A percentile compares a stretch with the other conserved stretches of the same genome.
Conservation (phyloP, 345 rosid genomes). For the Hibiscus tridactylites region DNA sequence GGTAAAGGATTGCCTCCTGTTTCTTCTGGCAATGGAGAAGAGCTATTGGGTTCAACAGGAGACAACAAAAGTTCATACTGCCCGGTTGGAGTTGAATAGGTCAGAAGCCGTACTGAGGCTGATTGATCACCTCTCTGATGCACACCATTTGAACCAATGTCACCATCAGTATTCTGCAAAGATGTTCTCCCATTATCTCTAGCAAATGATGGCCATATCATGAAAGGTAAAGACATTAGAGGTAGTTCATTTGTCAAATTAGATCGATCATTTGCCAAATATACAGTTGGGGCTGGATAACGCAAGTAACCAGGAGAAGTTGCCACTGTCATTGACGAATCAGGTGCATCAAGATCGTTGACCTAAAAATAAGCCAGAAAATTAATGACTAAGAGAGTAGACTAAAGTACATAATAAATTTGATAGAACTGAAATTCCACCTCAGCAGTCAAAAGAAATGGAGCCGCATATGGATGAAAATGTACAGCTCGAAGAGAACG, state of each 20-base stretch:
- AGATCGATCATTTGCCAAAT: conserved; percentile 37
- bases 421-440: conserved; percentile 23
- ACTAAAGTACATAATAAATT: conserved; percentile 15
- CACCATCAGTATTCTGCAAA: conserved; percentile 32
- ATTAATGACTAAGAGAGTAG: conserved; percentile 10
- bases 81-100: conserved; percentile 39
- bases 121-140: conserved; percentile 42
- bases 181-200: conserved; percentile 36
- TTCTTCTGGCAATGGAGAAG: conserved; percentile 33
- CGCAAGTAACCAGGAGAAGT: conserved; percentile 56
- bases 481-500: conserved; percentile 76
- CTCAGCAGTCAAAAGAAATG: conserved; percentile 74
- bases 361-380: conserved; percentile 47
- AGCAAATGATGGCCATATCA: conserved; percentile 42
- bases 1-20: conserved; percentile 19
- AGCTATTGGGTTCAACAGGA: conserved; percentile 40
- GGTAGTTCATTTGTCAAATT: conserved; percentile 49
- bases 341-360: conserved; percentile 73
- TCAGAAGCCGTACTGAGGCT: conserved; percentile 36
- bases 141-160: conserved; percentile 28
- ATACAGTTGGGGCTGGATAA: conserved; percentile 60
- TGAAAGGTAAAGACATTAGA: conserved; percentile 38
- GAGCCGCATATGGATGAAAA: conserved; percentile 68
- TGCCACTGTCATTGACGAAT: conserved; percentile 54
- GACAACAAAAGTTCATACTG: conserved; percentile 47